These are phyloP conservation scores for Neurospora sp. DNA, from an alignment of 495 filamentous ascomycete genomes.

Conservation along the genomic window DNA sequence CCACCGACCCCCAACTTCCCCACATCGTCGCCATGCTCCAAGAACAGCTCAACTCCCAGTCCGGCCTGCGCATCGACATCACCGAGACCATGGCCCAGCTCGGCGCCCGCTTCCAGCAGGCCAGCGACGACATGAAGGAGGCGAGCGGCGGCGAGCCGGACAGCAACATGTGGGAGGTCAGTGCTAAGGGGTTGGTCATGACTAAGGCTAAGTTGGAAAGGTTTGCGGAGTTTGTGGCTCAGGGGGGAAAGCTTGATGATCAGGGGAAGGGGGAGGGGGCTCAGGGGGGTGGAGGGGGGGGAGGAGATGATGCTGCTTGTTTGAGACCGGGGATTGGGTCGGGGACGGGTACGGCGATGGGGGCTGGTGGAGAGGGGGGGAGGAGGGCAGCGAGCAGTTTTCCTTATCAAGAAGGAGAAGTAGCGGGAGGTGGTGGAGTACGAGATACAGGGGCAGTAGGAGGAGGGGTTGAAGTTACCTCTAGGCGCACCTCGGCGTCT, in stretches of 20 bases:
- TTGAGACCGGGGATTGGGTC: neutral
- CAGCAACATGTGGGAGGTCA: slow-evolving; percentile 21
- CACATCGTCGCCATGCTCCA: slow-evolving; percentile 14
- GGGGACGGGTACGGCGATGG: neutral
- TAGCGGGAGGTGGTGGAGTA: neutral
- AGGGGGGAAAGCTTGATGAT: neutral
- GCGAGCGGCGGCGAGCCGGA: neutral
- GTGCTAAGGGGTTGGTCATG: slow-evolving; percentile 18
- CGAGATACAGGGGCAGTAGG: neutral
- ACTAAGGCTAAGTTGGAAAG: slow-evolving; percentile 18
- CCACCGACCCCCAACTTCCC: slow-evolving; percentile 16
- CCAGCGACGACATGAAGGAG: slow-evolving; percentile 4
- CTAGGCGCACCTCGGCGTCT: neutral
- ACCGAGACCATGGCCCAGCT: slow-evolving; percentile 15
- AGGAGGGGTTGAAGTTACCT: neutral
- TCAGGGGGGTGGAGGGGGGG: neutral
- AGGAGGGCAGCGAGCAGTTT: neutral
- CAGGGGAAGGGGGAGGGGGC: neutral
- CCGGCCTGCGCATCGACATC: slow-evolving; percentile 20
- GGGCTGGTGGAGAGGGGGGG: neutral
- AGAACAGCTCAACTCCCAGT: slow-evolving; percentile 16
- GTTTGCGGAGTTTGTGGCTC: slow-evolving; percentile 21
- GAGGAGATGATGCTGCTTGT: neutral
- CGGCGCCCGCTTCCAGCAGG: slow-evolving; percentile 19
- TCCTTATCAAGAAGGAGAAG: neutral